Base-by-base conservation (phyloP, 2,329 filamentous ascomycete genomes). In the Pestalotiopsis sp. region DNA sequence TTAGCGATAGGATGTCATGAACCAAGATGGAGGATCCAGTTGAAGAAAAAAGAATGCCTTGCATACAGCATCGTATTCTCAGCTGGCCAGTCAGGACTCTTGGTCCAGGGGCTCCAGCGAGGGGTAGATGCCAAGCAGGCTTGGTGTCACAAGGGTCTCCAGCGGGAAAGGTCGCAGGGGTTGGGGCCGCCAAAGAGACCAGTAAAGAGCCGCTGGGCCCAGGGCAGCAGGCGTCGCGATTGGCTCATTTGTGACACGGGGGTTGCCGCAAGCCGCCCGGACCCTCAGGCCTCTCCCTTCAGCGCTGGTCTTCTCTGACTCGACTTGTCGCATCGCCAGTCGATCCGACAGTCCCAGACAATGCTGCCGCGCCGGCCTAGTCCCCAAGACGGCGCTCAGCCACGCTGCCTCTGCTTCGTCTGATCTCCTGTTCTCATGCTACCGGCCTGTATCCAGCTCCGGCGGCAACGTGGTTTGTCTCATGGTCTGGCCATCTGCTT, bases 321-420 rank as follows among this genome's bases (percentile, higher is more conserved):
- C 70, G 70, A 73, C 66, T 67, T 74, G 79, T 81, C 74, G 73
- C 79, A 81, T 80, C 78, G 70, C 71, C 73, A 72, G 78, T 69
- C 76, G 78, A 80, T 79, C 79, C 75, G 78, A 81, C 79, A 79
- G 74, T 57, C 44, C 63, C 48, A 65, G 61, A 64, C 62, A 65
- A 65, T 56, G 62, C 62, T 65, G 62, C 40, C 10, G 62, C 62
- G 52, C 62, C 56, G 48, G 22, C 48, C 20, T 17, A 59, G 40
- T 30, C 22, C n/a, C 30, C 64, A 58, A 20, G 22, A 24, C 22
- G 17, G 40, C 26, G 35, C 35, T 66, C 64, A 59, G 30, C 30
- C 10, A 30, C 52, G 30, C 52, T 60, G 17, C 35, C 52, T 56
- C 35, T 22, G 35, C 55, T 63, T 63, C 40, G 39, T 44, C 60